A percentile compares a stretch with the other conserved stretches of the same genome.
Evolutionary conservation across 768 basidiomycete species (phyloP).

Genomic region (Lentinula raphanica): DNA sequence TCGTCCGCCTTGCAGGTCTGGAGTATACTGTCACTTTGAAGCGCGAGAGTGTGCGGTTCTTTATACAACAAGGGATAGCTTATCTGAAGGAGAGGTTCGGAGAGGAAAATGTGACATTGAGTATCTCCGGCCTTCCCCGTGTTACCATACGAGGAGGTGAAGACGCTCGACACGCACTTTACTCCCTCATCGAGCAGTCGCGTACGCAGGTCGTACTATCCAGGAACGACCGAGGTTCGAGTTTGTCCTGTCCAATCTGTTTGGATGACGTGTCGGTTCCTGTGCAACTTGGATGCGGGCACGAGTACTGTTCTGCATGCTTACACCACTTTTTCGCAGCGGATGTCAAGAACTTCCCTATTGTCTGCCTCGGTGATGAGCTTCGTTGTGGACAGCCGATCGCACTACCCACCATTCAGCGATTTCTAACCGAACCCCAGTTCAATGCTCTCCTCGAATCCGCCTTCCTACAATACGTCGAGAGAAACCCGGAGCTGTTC

Average conservation of each 20-base stretch:
- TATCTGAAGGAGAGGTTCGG: conserved; percentile 49
- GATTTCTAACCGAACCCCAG: conserved; percentile 42
- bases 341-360: conserved; percentile 46
- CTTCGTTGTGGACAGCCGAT: conserved; percentile 50
- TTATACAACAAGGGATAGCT: conserved; percentile 44
- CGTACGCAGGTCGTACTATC: conserved; percentile 14
- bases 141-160: conserved; percentile 54
- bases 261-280: conserved; percentile 37
- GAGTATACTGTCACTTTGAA: conserved; percentile 37
- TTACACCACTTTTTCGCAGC: conserved; percentile 39
- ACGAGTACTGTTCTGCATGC: conserved; percentile 46
- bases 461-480: conserved; percentile 51
- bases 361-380: conserved; percentile 59
- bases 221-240: background rate
- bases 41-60: conserved; percentile 39
- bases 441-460: conserved; percentile 52
- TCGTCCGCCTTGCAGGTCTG: conserved; percentile 40
- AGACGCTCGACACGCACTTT: conserved; percentile 43
- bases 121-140: conserved; percentile 29
- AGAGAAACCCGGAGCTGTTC: conserved; percentile 49
- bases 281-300: conserved; percentile 40
- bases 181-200: conserved; percentile 39
- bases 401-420: conserved; percentile 46
- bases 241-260: conserved; percentile 47
- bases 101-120: conserved; percentile 45